Evolutionary conservation across 2,329 filamentous ascomycete species (phyloP).

Genomic region (Hansfordia pulvinata): DNA sequence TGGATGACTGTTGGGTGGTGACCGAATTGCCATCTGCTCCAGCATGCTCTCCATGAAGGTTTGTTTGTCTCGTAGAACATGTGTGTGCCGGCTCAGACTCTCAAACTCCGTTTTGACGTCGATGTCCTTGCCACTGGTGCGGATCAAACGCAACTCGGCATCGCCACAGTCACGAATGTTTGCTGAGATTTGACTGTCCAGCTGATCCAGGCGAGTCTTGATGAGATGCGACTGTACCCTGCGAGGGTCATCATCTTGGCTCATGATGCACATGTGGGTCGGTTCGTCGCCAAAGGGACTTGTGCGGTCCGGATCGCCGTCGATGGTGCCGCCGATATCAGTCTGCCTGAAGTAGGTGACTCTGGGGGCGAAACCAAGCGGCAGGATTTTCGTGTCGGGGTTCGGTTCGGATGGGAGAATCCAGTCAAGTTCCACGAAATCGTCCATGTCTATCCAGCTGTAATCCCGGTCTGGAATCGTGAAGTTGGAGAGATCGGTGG

Average conservation of each 20-base stretch:
- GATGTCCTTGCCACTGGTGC: slow-evolving; percentile 31
- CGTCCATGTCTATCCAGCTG: slow-evolving; percentile 98
- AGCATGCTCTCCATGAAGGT: slow-evolving; percentile 45
- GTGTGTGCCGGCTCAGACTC: slow-evolving; percentile 39
- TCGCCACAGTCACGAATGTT: slow-evolving; percentile 64
- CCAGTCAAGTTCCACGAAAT: slow-evolving; percentile 97
- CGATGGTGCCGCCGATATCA: slow-evolving; percentile 70
- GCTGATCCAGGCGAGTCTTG: slow-evolving; percentile 61
- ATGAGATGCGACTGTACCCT: slow-evolving; percentile 80
- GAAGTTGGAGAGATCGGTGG: slow-evolving; percentile 71
- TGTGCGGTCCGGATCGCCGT: slow-evolving; percentile 66
- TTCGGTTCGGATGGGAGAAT: slow-evolving; percentile 81
- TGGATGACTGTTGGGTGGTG: slow-evolving; percentile 14
- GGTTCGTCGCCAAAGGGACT: slow-evolving; percentile 89
- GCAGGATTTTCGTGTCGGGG: slow-evolving; percentile 86
- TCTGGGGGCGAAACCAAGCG: slow-evolving; percentile 81
- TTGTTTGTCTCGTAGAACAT: slow-evolving; percentile 43
- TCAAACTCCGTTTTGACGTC: slow-evolving; percentile 46
- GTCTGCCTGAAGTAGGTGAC: slow-evolving; percentile 97
- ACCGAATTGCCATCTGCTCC: slow-evolving; percentile 28
- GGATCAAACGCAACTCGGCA: slow-evolving; percentile 54
- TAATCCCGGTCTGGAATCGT: slow-evolving; percentile 92
- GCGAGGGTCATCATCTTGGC: slow-evolving; percentile 74
- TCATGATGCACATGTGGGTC: slow-evolving; percentile 94
- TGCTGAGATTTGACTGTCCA: slow-evolving; percentile 63